These are phyloP conservation scores for Hyaloperonospora arabidopsidis DNA, from an alignment of 352 stramenopile species.

Conservation along the genomic window DNA sequence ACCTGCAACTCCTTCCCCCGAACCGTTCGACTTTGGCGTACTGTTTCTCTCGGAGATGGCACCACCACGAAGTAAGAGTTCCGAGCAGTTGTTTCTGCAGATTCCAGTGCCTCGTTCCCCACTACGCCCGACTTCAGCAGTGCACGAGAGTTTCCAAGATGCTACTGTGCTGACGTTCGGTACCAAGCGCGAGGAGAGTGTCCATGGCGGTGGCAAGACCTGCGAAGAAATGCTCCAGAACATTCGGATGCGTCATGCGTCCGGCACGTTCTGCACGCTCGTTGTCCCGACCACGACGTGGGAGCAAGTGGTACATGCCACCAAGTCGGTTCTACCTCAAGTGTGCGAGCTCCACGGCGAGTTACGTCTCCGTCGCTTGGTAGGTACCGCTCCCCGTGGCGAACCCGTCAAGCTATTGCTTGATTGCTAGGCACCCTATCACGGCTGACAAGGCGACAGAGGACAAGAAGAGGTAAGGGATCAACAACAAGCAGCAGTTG, in stretches of 20 bases:
- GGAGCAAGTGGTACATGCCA: constrained; percentile 34
- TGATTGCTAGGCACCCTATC: constrained; percentile 17
- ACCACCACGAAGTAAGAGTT: constrained; percentile 12
- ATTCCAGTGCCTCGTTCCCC: constrained; percentile 47
- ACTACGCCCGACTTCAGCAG: constrained; percentile 13
- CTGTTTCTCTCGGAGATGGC: constrained; percentile 37
- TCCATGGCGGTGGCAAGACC: constrained; percentile 64
- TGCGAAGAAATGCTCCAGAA: constrained; percentile 77
- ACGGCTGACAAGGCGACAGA: background rate
- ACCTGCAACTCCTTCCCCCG: background rate
- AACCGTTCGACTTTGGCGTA: constrained; percentile 51
- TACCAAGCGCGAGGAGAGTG: constrained; percentile 48
- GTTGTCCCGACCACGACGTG: constrained; percentile 46
- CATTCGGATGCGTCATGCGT: constrained; percentile 81
- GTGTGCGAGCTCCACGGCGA: constrained; percentile 41
- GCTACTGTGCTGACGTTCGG: constrained; percentile 55
- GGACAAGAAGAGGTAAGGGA: constrained; percentile 1
- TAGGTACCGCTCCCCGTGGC: constrained; percentile 42
- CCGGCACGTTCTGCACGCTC: constrained; percentile 69
- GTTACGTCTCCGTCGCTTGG: constrained; percentile 48
- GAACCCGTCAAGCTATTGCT: constrained; percentile 37
- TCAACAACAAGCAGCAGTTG: background rate
- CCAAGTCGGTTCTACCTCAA: constrained; percentile 33
- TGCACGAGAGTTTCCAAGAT: constrained; percentile 48
- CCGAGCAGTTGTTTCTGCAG: constrained; percentile 38